These are phyloP conservation scores for Durusdinium trenchii DNA, from an alignment of 73 alveolate genomes.

Conservation along the genomic window DNA sequence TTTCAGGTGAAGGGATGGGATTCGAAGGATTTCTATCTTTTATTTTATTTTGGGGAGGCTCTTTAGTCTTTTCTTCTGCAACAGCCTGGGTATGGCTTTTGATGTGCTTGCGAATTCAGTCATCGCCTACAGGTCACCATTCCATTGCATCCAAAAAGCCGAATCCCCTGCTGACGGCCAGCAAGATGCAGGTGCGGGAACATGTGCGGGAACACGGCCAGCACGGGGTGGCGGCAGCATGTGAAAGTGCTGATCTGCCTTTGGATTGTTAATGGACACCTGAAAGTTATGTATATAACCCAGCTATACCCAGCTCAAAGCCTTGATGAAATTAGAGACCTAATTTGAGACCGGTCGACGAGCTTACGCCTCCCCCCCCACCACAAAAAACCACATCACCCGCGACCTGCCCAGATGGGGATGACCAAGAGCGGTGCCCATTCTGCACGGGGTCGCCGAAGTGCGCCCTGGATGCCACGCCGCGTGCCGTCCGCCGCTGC, in stretches of 20 bases:
- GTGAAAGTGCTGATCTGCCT: not conserved
- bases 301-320: too few relatives aligned
- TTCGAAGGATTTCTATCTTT: too few relatives aligned
- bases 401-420: not conserved
- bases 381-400: too few relatives aligned
- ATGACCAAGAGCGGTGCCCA: not conserved
- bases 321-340: too few relatives aligned
- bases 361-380: too few relatives aligned
- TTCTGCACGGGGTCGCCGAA: not conserved
- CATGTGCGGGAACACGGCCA: not conserved
- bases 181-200: conserved; percentile 62
- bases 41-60: too few relatives aligned
- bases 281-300: not conserved
- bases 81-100: too few relatives aligned
- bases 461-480: not conserved
- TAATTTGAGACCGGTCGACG: too few relatives aligned
- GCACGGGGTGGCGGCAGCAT: not conserved
- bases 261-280: not conserved
- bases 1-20: too few relatives aligned
- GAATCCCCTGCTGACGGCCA: conserved; percentile 36
- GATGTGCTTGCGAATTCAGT: too few relatives aligned
- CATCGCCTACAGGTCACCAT: not conserved
- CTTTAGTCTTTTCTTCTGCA: too few relatives aligned
- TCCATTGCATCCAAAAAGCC: not conserved
- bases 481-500: too few relatives aligned